Percentiles rank a stretch among this genome's conserved stretches.
Conservation (phyloP, 257 asterid genomes). For the Ligustrum vulgare region DNA sequence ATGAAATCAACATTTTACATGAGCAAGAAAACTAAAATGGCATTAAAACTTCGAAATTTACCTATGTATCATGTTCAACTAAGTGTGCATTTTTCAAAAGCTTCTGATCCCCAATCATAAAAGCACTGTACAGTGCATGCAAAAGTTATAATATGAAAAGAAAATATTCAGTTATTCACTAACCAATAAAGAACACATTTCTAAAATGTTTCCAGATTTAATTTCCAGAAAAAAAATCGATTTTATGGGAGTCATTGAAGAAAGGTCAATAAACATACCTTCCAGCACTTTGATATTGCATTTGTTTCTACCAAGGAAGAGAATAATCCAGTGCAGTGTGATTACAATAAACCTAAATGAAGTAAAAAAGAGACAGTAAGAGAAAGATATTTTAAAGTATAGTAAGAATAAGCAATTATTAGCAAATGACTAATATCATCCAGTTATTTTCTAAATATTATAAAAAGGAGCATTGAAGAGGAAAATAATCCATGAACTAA, state of each 20-base stretch:
- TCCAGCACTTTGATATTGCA: slow-evolving; percentile 90
- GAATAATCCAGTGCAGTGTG: slow-evolving; percentile 95
- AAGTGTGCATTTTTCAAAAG: slow-evolving; percentile 97
- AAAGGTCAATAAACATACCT: slow-evolving; percentile 54
- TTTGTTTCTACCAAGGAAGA: slow-evolving; percentile 97
- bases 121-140: slow-evolving; percentile 61
- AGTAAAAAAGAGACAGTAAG: slow-evolving; percentile 5
- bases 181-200: not conserved
- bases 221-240: slow-evolving; percentile 13
- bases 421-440: slow-evolving; percentile 5
- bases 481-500: not conserved
- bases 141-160: not conserved
- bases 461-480: not conserved
- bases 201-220: slow-evolving; percentile 15
- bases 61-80: slow-evolving; percentile 89
- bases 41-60: slow-evolving; percentile 20
- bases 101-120: slow-evolving; percentile 88
- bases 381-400: not conserved
- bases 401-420: not conserved
- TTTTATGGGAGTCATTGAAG: slow-evolving; percentile 10
- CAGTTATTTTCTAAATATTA: not conserved
- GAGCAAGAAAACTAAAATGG: slow-evolving; percentile 6
- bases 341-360: slow-evolving; percentile 78
- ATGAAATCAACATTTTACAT: slow-evolving; percentile 1
- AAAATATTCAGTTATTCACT: not conserved